phyloP scores from a whole-genome alignment of 805 yeast species.

The Hanseniaspora clermontiae region DNA sequence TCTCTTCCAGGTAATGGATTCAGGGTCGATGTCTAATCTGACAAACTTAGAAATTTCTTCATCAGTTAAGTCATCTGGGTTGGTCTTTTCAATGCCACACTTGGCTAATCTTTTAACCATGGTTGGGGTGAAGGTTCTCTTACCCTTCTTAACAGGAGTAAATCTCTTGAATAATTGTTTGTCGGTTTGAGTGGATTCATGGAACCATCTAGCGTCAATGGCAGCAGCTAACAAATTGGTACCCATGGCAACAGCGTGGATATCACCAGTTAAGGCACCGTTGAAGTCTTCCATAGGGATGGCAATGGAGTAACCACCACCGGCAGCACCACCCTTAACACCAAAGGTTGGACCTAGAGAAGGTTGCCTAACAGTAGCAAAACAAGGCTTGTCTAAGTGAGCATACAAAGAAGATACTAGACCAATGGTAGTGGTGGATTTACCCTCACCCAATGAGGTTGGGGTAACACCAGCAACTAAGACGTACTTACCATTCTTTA shows the following conservation, averaged over 20 bases:
- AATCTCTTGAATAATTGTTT: constrained; percentile 61
- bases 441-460: constrained; percentile 78
- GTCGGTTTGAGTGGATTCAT: constrained; percentile 61
- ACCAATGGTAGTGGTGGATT: constrained; percentile 74
- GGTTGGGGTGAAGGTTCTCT: constrained; percentile 51
- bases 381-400: constrained; percentile 51
- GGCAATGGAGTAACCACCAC: constrained; percentile 80
- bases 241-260: constrained; percentile 74
- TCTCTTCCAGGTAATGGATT: constrained; percentile 67
- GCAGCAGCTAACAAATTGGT: constrained; percentile 75
- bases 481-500: constrained; percentile 45
- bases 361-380: constrained; percentile 78
- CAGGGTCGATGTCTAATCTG: constrained; percentile 65
- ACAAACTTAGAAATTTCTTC: constrained; percentile 57
- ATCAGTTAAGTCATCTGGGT: constrained; percentile 58
- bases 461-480: constrained; percentile 78
- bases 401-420: constrained; percentile 72
- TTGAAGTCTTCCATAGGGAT: constrained; percentile 83
- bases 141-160: constrained; percentile 64
- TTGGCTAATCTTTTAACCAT: constrained; percentile 56
- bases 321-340: constrained; percentile 84
- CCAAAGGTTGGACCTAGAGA: constrained; percentile 86
- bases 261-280: constrained; percentile 77
- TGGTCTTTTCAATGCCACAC: constrained; percentile 54
- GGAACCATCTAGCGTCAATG: constrained; percentile 75